Percentiles rank a stretch among this genome's conserved stretches.
These are phyloP conservation scores for Dipodascus albidus DNA, from an alignment of 805 yeast species.

Conservation along the genomic window DNA sequence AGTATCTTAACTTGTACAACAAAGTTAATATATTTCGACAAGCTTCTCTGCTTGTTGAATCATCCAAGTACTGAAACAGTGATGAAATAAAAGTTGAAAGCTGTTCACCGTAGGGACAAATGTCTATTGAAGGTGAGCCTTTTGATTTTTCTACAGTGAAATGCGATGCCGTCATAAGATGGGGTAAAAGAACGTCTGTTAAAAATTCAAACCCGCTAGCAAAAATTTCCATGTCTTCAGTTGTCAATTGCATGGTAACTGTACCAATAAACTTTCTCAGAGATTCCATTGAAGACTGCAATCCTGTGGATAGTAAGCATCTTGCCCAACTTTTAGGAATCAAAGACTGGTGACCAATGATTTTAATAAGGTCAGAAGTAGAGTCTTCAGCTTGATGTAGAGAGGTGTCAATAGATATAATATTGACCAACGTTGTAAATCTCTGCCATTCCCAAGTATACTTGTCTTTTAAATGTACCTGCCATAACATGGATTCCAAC, in stretches of 20 bases:
- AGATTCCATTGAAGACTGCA: conserved; percentile 65
- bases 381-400: conserved; percentile 80
- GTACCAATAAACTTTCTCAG: conserved; percentile 54
- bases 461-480: conserved; percentile 13
- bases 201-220: conserved; percentile 32
- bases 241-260: conserved; percentile 42
- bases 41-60: conserved; percentile 20
- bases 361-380: conserved; percentile 41
- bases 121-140: conserved; percentile 7
- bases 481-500: conserved; percentile 35
- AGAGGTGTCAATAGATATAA: conserved; percentile 75
- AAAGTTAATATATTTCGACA: conserved; percentile 31
- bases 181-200: conserved; percentile 39
- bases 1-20: conserved; percentile 35
- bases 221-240: conserved; percentile 35
- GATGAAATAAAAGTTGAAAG: conserved; percentile 36
- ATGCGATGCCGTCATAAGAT: conserved; percentile 51
- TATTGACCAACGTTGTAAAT: conserved; percentile 64
- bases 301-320: conserved; percentile 62
- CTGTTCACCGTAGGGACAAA: conserved; percentile 49
- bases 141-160: conserved; percentile 31
- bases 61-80: conserved; percentile 24
- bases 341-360: conserved; percentile 38
- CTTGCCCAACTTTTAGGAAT: conserved; percentile 65
- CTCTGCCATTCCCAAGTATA: conserved; percentile 54